phyloP scores from a whole-genome alignment of 208 protist genomes.

The Kentomonas sorsogonicus region DNA sequence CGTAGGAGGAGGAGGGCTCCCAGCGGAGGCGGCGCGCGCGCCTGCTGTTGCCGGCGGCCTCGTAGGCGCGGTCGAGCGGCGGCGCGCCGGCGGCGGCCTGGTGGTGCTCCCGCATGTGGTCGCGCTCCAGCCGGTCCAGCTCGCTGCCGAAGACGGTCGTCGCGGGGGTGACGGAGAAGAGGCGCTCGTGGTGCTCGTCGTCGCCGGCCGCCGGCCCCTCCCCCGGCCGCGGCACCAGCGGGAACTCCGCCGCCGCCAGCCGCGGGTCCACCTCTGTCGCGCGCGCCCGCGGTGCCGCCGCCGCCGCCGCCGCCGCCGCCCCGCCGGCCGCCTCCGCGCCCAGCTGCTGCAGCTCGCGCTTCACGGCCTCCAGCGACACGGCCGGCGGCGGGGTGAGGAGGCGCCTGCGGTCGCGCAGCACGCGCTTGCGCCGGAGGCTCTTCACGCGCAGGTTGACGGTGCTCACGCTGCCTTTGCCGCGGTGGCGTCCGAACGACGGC shows the following conservation, averaged over 20 bases:
- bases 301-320: neutral
- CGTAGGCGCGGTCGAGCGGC: conserved; percentile 43
- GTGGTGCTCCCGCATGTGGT: conserved; percentile 72
- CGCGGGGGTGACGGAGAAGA: conserved; percentile 38
- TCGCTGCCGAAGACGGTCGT: conserved; percentile 71
- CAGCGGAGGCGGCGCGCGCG: conserved; percentile 34
- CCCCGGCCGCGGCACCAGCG: conserved; percentile 1
- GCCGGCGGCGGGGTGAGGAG: conserved; percentile 1
- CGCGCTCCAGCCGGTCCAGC: conserved; percentile 67
- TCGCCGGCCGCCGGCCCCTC: conserved; percentile 21
- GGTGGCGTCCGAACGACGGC: conserved; percentile 35
- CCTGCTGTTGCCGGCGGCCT: conserved; percentile 34
- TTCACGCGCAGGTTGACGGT: conserved; percentile 34
- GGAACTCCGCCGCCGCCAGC: conserved; percentile 1
- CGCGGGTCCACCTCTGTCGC: neutral
- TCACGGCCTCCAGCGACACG: conserved; percentile 12
- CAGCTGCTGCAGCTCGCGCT: neutral
- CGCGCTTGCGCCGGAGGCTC: neutral
- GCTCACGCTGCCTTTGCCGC: conserved; percentile 42
- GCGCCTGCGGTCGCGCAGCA: neutral
- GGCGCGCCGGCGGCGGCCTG: conserved; percentile 41
- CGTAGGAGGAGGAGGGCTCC: conserved; percentile 63
- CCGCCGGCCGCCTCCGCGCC: neutral
- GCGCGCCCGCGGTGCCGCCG: neutral
- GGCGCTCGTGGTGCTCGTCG: conserved; percentile 33